phyloP scores from a whole-genome alignment of 352 stramenopile genomes.

The Phytopythium chamaehyphon region DNA sequence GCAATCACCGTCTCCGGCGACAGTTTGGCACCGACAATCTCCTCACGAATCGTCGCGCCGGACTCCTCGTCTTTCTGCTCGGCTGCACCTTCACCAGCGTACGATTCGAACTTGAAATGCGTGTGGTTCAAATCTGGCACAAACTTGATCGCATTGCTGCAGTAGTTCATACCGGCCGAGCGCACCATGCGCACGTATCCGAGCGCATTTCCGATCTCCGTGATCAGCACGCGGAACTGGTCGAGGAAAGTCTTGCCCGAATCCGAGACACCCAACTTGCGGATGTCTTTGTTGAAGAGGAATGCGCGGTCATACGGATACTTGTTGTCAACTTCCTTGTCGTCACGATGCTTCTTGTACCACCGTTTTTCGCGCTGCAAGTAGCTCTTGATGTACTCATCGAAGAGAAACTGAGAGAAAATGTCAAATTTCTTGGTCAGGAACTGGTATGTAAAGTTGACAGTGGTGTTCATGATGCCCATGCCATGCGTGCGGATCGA shows the following conservation, averaged over 20 bases:
- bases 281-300: constrained; percentile 91
- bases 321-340: constrained; percentile 88
- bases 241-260: constrained; percentile 88
- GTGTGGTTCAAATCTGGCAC: constrained; percentile 88
- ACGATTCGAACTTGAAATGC: constrained; percentile 79
- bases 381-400: constrained; percentile 94
- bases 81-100: constrained; percentile 51
- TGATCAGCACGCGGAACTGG: constrained; percentile 90
- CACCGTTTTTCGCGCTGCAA: constrained; percentile 91
- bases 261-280: constrained; percentile 82
- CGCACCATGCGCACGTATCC: constrained; percentile 94
- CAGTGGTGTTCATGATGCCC: constrained; percentile 94
- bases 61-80: constrained; percentile 64
- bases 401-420: constrained; percentile 91
- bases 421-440: constrained; percentile 90
- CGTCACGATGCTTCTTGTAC: constrained; percentile 91
- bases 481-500: constrained; percentile 94
- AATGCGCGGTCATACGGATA: constrained; percentile 92
- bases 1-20: constrained; percentile 79
- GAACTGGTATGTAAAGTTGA: constrained; percentile 96
- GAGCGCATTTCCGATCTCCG: constrained; percentile 91
- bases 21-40: constrained; percentile 59
- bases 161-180: constrained; percentile 90
- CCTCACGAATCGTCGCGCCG: constrained; percentile 32
- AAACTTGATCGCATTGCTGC: constrained; percentile 91